These are phyloP conservation scores for Chalaropsis ovoidea DNA, from an alignment of 2,329 filamentous ascomycete genomes.

Conservation along the genomic window DNA sequence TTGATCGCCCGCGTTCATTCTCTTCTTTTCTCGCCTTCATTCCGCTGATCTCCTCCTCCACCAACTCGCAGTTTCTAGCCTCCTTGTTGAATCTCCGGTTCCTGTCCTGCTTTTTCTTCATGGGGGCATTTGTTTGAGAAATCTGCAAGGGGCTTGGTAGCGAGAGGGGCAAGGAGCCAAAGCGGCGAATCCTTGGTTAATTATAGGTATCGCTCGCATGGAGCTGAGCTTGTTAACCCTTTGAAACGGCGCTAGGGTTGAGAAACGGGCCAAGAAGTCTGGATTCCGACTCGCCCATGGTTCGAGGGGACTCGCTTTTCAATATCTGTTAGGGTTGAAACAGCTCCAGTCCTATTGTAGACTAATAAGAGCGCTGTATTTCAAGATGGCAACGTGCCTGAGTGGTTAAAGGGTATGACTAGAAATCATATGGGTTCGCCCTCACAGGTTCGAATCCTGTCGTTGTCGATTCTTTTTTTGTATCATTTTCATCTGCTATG, in stretches of 20 bases:
- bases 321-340: not conserved
- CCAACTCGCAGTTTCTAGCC: not conserved
- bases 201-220: not conserved
- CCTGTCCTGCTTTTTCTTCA: not conserved
- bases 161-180: not conserved
- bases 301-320: too few relatives aligned
- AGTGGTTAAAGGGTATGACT: constrained; percentile 24
- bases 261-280: too few relatives aligned
- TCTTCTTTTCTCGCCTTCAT: not conserved
- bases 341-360: not conserved
- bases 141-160: not conserved
- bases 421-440: constrained; percentile 25
- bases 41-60: not conserved
- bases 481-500: too few relatives aligned
- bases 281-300: too few relatives aligned
- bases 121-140: not conserved
- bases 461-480: constrained; percentile 15
- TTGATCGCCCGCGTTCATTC: not conserved
- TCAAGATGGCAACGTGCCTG: constrained; percentile 20
- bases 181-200: not conserved
- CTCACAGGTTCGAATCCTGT: constrained; percentile 24
- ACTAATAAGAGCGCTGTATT: not conserved
- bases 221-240: too few relatives aligned
- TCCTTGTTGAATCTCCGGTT: not conserved
- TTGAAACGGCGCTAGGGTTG: too few relatives aligned